Evolutionary conservation across 2,329 filamentous ascomycete genomes (phyloP).

Genomic region (Myriosclerotinia scirpicola): DNA sequence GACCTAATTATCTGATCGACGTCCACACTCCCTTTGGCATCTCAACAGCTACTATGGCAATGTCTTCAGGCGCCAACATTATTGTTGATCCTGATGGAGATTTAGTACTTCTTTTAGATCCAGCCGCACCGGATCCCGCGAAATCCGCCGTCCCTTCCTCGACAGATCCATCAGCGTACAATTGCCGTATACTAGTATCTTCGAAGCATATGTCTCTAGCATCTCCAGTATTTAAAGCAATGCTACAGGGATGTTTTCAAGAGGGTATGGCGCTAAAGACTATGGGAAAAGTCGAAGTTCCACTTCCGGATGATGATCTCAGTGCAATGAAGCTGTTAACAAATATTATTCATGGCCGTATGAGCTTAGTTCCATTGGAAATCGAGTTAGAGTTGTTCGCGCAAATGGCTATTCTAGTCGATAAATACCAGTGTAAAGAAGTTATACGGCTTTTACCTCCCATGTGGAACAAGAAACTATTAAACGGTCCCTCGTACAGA

Average conservation of each 20-base stretch:
- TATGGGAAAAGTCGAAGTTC: background rate
- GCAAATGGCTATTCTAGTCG: background rate
- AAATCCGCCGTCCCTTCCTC: too few relatives aligned
- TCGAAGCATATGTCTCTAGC: constrained; percentile 2
- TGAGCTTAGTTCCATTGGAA: background rate
- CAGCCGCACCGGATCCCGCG: background rate
- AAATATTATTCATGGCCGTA: background rate
- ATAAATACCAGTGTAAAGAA: constrained; percentile 15
- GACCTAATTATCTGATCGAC: too few relatives aligned
- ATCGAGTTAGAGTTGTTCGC: background rate
- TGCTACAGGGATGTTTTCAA: background rate
- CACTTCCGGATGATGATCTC: constrained; percentile 3
- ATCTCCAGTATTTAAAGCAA: background rate
- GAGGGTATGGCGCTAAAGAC: background rate
- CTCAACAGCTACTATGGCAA: background rate
- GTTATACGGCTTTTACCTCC: background rate
- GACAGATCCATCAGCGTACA: background rate
- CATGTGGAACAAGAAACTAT: background rate
- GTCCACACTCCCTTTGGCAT: too few relatives aligned
- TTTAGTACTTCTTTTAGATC: background rate
- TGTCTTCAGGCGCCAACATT: background rate
- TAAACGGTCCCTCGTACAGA: too few relatives aligned
- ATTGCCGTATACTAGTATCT: background rate
- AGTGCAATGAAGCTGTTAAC: constrained; percentile 6
- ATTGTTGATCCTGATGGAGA: constrained; percentile 12